Base-by-base conservation (phyloP, 441 rosid genomes). In the Adansonia madagascariensis region DNA sequence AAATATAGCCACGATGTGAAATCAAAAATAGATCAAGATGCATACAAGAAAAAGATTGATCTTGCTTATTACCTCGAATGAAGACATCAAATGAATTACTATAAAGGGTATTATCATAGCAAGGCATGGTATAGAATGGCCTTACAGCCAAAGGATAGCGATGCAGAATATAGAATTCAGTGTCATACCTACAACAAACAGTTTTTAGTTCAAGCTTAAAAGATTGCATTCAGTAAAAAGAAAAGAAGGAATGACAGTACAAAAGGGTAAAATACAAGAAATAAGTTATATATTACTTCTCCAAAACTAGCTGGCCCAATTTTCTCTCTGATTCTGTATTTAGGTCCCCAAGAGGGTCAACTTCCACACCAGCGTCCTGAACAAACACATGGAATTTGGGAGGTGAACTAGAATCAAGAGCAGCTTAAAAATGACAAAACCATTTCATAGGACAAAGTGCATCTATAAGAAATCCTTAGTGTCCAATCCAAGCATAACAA, bases 21-120 rank as follows among this genome's bases (percentile, higher is more conserved):
- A 18, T 1, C 2, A 7, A 53, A 24, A 46, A 62, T 15, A 31
- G 18, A 64, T 49, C 61, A 46, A 50, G 47, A 50, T 6, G 7
- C 60, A 52, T 5, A 14, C 9, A 3, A 53, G 8, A 41, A 55
- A 52, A 49, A 18, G 17, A 27, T 18, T 60, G 35, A 41, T 43
- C 63, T 11, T 7, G 18, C 62, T 18, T 1, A 52, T 78, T 83
- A 91, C 99, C 98, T 91, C 95, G 84, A 77, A 95, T 88, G 73
- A 95, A 95, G 80, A 95, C 99, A 82, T 95, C 98, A 82, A 95
- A 94, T 49, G 97, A 95, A 84, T 94, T 94, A 65, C 97, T 94
- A 86, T 92, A 94, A 18, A 78, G 85, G 12, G 91, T 35, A 84
- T 89, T 81, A 78, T 92, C 98, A 14, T 83, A 83, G 82, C 97